These are phyloP conservation scores for Talaromyces sp. DNA, from an alignment of 2,329 filamentous ascomycete species.

Conservation along the genomic window DNA sequence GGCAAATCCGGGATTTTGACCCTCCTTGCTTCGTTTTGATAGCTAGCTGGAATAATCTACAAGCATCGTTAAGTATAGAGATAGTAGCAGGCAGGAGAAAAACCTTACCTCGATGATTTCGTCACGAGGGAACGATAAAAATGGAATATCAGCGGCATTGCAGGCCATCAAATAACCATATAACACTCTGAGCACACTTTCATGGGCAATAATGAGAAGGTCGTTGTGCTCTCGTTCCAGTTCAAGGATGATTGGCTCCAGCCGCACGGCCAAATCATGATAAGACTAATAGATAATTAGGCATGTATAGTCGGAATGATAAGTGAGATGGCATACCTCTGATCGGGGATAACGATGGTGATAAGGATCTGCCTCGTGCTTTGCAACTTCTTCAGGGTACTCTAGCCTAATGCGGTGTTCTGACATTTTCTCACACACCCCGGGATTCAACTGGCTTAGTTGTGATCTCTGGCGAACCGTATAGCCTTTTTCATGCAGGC, in stretches of 20 bases:
- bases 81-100: neutral
- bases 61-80: conserved; percentile 13
- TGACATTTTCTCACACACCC: conserved; percentile 90
- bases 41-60: conserved; percentile 91
- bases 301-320: conserved; percentile 7
- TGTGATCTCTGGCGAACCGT: conserved; percentile 88
- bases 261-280: conserved; percentile 93
- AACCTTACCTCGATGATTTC: conserved; percentile 81
- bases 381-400: conserved; percentile 85
- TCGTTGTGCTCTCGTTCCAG: conserved; percentile 96
- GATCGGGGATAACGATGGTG: conserved; percentile 94
- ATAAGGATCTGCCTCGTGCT: conserved; percentile 92
- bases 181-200: conserved; percentile 92
- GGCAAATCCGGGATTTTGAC: conserved; percentile 74
- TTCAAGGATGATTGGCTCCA: conserved; percentile 96
- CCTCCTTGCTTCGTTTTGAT: conserved; percentile 91
- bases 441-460: conserved; percentile 95
- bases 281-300: conserved; percentile 64
- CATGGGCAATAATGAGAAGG: conserved; percentile 95
- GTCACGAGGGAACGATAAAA: conserved; percentile 86
- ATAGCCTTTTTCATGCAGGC: conserved; percentile 73
- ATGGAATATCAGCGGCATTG: conserved; percentile 89
- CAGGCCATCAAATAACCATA: conserved; percentile 99
- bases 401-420: conserved; percentile 74
- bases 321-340: conserved; percentile 56